Percentiles rank a stretch among this genome's conserved stretches.
Evolutionary conservation across 2,329 filamentous ascomycete species (phyloP).

Genomic region (Fusarium fujikuroi): DNA sequence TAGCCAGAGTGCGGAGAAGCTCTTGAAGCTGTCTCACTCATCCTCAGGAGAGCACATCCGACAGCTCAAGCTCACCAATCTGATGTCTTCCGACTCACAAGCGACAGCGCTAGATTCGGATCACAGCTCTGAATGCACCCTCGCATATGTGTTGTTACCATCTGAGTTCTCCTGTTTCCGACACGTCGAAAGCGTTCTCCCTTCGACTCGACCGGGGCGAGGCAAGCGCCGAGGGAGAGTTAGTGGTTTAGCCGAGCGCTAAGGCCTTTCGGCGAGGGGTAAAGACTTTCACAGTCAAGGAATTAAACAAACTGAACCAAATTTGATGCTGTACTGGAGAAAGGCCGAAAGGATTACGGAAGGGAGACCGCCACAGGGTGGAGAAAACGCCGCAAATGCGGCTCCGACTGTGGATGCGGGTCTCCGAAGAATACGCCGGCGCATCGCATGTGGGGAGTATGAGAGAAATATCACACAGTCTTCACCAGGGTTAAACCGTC

Average conservation of each 20-base stretch:
- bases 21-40: conserved; percentile 24
- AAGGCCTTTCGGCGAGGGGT: conserved; percentile 14
- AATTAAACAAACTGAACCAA: not conserved
- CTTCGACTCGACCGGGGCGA: conserved; percentile 10
- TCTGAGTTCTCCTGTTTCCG: conserved; percentile 14
- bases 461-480: conserved; percentile 5
- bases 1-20: conserved; percentile 32
- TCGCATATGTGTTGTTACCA: conserved; percentile 6
- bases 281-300: not conserved
- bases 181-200: conserved; percentile 21
- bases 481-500: conserved; percentile 2
- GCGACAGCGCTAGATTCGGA: not conserved
- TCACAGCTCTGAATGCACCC: conserved; percentile 10
- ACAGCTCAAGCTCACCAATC: conserved; percentile 7
- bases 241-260: conserved; percentile 14
- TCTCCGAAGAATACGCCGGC: conserved; percentile 9
- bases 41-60: conserved; percentile 19
- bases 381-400: conserved; percentile 23
- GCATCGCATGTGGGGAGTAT: conserved; percentile 8
- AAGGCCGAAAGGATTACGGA: conserved; percentile 14
- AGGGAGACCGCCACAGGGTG: conserved; percentile 14
- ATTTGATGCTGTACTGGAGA: not conserved
- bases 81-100: conserved; percentile 4
- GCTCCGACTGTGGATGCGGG: conserved; percentile 24
- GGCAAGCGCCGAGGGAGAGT: conserved; percentile 11